These are phyloP conservation scores for Saccharomycopsis sp. DNA, from an alignment of 805 yeast genomes.

Conservation along the genomic window DNA sequence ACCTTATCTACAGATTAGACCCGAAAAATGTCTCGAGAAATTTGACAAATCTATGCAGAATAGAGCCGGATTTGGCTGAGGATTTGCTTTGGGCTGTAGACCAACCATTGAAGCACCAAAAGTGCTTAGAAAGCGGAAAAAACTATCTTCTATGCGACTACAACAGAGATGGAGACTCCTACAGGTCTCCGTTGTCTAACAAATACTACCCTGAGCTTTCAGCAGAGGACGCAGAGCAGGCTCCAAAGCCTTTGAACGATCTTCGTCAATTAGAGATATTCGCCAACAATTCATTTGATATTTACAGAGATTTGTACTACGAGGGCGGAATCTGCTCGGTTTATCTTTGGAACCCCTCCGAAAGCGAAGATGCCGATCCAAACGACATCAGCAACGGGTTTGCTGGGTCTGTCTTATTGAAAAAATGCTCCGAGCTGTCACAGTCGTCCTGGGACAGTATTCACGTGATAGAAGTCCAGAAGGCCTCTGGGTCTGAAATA, in stretches of 20 bases:
- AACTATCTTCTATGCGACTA: slow-evolving; percentile 83
- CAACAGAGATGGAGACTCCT: slow-evolving; percentile 90
- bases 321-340: slow-evolving; percentile 91
- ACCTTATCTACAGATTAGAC: slow-evolving; percentile 66
- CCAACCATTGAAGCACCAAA: slow-evolving; percentile 52
- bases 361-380: slow-evolving; percentile 29
- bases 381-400: slow-evolving; percentile 42
- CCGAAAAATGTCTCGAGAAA: slow-evolving; percentile 52
- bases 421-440: slow-evolving; percentile 46
- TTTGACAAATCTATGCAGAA: slow-evolving; percentile 40
- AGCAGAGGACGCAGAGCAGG: slow-evolving; percentile 52
- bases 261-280: slow-evolving; percentile 70
- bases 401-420: slow-evolving; percentile 86
- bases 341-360: slow-evolving; percentile 78
- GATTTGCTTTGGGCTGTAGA: slow-evolving; percentile 85
- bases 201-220: slow-evolving; percentile 50
- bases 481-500: slow-evolving; percentile 31
- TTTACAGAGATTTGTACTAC: slow-evolving; percentile 87
- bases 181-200: slow-evolving; percentile 87
- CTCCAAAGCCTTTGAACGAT: slow-evolving; percentile 62
- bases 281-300: slow-evolving; percentile 87
- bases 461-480: slow-evolving; percentile 76
- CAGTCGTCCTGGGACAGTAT: slow-evolving; percentile 83
- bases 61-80: slow-evolving; percentile 69
- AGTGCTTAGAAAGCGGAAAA: slow-evolving; percentile 52